phyloP scores from a whole-genome alignment of 164 flowering plant genomes.

The Piper betle region DNA sequence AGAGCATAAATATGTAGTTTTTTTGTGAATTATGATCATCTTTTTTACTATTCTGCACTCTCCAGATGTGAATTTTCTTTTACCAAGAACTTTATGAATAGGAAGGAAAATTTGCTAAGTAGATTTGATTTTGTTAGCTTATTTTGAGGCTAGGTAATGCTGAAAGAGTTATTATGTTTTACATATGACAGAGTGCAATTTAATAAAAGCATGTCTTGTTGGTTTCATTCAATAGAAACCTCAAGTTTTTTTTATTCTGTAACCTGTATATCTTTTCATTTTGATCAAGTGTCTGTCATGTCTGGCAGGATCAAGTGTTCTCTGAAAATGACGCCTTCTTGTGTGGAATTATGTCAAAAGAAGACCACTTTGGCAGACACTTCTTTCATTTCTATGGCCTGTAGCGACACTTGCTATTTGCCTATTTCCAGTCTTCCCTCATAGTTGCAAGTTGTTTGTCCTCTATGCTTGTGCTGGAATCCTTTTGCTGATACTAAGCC shows the following conservation, averaged over 20 bases:
- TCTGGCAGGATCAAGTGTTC: slow-evolving; percentile 71
- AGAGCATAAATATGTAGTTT: background rate
- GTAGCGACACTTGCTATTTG: slow-evolving; percentile 93
- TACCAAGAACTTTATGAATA: no score
- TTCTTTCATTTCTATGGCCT: slow-evolving; percentile 91
- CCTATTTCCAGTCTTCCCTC: slow-evolving; percentile 97
- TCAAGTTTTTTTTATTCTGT: background rate
- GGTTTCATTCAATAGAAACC: background rate
- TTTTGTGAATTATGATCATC: background rate
- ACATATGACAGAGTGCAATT: no score
- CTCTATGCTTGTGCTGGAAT: slow-evolving; percentile 86
- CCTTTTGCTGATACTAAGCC: slow-evolving; percentile 53
- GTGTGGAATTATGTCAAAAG: slow-evolving; percentile 93
- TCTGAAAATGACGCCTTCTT: slow-evolving; percentile 93
- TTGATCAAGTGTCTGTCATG: background rate
- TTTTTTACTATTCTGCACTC: no score
- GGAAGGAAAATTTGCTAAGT: no score
- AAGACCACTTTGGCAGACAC: slow-evolving; percentile 89
- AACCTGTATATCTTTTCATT: no score
- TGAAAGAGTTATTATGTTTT: no score
- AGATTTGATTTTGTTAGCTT: no score
- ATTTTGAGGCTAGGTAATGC: no score
- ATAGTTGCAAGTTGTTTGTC: slow-evolving; percentile 64
- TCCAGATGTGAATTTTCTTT: no score
- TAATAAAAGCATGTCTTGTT: no score